Percentiles rank a stretch among this genome's conserved stretches.
These are phyloP conservation scores for Leishmania tropica DNA, from an alignment of 208 protist genomes.

Conservation along the genomic window DNA sequence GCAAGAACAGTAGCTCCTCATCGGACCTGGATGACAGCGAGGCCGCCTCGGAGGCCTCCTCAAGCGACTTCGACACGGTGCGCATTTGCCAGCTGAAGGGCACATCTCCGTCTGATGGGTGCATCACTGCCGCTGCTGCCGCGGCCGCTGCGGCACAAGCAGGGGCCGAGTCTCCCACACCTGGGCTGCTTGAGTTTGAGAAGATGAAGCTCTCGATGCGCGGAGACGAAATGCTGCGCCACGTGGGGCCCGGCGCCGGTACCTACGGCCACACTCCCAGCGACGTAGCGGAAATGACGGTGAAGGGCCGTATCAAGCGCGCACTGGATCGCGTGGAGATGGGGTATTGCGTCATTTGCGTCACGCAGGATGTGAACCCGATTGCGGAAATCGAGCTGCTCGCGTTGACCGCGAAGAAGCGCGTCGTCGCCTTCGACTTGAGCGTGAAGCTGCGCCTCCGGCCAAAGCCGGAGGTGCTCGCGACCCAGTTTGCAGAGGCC, in stretches of 20 bases:
- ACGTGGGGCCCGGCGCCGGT: not conserved
- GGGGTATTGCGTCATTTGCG: slow-evolving; percentile 70
- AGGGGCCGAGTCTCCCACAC: slow-evolving; percentile 24
- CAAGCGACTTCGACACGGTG: slow-evolving; percentile 51
- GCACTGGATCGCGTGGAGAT: slow-evolving; percentile 52
- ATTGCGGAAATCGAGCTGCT: slow-evolving; percentile 84
- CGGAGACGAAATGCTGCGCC: slow-evolving; percentile 33
- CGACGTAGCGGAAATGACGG: slow-evolving; percentile 35
- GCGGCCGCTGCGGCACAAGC: not conserved
- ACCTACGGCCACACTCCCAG: not conserved
- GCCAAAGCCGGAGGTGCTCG: slow-evolving; percentile 60
- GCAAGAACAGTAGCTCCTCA: slow-evolving; percentile 7
- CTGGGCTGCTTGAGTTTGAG: slow-evolving; percentile 73
- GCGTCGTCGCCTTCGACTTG: slow-evolving; percentile 61
- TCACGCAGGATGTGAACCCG: slow-evolving; percentile 78
- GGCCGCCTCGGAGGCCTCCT: slow-evolving; percentile 36
- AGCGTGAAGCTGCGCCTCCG: slow-evolving; percentile 77
- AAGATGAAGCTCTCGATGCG: slow-evolving; percentile 59
- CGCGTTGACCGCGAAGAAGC: slow-evolving; percentile 37
- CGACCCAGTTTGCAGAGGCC: slow-evolving; percentile 54
- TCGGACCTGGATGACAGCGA: slow-evolving; percentile 30
- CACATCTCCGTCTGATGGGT: slow-evolving; percentile 7
- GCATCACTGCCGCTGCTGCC: not conserved
- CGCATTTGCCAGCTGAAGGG: slow-evolving; percentile 31
- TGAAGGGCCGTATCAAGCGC: slow-evolving; percentile 39